These are phyloP conservation scores for Sungouiozyma ichnusensis DNA, from an alignment of 805 yeast genomes.

Conservation along the genomic window DNA sequence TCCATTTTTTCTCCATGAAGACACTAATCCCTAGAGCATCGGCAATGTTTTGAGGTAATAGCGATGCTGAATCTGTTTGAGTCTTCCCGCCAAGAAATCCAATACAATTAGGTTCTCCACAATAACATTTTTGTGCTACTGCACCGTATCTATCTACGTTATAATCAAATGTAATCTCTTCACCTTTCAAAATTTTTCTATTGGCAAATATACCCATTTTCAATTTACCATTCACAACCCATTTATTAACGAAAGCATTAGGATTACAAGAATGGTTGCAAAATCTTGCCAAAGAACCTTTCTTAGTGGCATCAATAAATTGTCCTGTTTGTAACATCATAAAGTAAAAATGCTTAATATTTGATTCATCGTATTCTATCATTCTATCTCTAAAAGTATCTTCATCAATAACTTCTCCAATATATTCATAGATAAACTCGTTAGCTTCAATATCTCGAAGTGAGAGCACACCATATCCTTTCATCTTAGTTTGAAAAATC, in stretches of 20 bases:
- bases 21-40: conserved; percentile 76
- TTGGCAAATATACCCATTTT: conserved; percentile 94
- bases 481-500: conserved; percentile 70
- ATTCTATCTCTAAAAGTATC: conserved; percentile 61
- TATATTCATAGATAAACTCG: conserved; percentile 80
- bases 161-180: conserved; percentile 74
- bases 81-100: conserved; percentile 95
- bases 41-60: conserved; percentile 71
- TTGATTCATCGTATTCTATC: conserved; percentile 58
- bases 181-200: conserved; percentile 59
- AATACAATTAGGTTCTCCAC: conserved; percentile 86
- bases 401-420: conserved; percentile 89
- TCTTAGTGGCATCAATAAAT: conserved; percentile 87
- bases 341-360: conserved; percentile 77
- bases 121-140: conserved; percentile 84
- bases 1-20: conserved; percentile 61
- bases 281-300: conserved; percentile 83
- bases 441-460: conserved; percentile 44
- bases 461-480: conserved; percentile 88
- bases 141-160: conserved; percentile 97
- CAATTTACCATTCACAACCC: conserved; percentile 88
- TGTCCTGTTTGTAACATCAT: conserved; percentile 93
- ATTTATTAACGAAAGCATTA: conserved; percentile 88
- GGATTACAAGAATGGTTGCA: conserved; percentile 94
- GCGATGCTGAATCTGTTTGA: conserved; percentile 81